A percentile compares a stretch with the other conserved stretches of the same genome.
These are phyloP conservation scores for Yamadazyma atlantica DNA, from an alignment of 1,139 yeast species.

Conservation along the genomic window DNA sequence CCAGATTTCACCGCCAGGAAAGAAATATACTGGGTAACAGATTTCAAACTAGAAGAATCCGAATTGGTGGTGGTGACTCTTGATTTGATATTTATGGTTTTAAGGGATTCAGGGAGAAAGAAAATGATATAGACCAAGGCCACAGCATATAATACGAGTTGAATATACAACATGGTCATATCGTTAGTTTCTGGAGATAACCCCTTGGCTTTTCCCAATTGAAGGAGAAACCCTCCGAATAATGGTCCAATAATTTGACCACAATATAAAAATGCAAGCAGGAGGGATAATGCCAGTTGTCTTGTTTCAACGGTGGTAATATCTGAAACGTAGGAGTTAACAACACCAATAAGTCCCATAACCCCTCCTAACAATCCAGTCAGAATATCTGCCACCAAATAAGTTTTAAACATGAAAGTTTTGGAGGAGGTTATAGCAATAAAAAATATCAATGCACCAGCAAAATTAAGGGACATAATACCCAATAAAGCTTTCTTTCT, in stretches of 20 bases:
- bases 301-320: conserved; percentile 7
- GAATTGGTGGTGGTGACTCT: neutral
- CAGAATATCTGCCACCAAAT: conserved; percentile 1
- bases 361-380: conserved; percentile 5
- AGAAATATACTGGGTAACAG: neutral
- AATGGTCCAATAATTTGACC: conserved; percentile 8
- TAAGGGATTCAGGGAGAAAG: conserved; percentile 9
- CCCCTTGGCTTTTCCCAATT: conserved; percentile 4
- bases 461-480: conserved; percentile 22
- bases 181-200: conserved; percentile 3
- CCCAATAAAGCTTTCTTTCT: conserved; percentile 44
- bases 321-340: conserved; percentile 12
- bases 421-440: neutral
- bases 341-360: conserved; percentile 5
- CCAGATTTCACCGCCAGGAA: conserved; percentile 2
- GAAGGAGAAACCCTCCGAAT: conserved; percentile 5
- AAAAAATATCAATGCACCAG: conserved; percentile 14
- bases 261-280: conserved; percentile 7
- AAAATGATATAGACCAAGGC: neutral
- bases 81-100: conserved; percentile 5
- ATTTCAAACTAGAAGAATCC: neutral
- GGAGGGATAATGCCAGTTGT: conserved; percentile 7
- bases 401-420: conserved; percentile 10
- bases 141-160: neutral
- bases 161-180: conserved; percentile 3